Percentiles rank a stretch among this genome's conserved stretches.
phyloP scores from a whole-genome alignment of 2,329 filamentous ascomycete species.

The Aphanoascus verrucosus region DNA sequence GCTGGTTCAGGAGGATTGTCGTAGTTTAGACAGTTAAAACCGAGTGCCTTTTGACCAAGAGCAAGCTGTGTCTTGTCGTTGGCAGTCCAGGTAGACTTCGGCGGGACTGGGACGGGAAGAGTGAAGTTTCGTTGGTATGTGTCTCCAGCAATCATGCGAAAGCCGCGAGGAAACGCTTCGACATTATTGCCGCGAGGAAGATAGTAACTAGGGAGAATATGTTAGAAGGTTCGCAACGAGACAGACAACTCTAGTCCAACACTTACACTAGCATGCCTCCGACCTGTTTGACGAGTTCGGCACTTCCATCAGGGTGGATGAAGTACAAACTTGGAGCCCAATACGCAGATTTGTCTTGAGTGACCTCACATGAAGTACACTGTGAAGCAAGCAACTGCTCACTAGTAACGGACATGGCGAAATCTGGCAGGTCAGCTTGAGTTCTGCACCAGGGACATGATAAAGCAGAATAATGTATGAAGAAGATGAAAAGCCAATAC shows the following conservation, averaged over 20 bases:
- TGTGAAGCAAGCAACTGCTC: conserved; percentile 48
- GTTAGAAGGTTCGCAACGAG: background rate
- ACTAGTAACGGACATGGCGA: conserved; percentile 49
- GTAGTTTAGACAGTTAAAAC: conserved; percentile 95
- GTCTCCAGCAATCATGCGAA: conserved; percentile 74
- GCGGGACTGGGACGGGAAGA: conserved; percentile 54
- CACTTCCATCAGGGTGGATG: conserved; percentile 54
- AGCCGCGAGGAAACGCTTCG: conserved; percentile 62
- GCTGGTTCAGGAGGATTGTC: conserved; percentile 53
- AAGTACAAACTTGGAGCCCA: conserved; percentile 78
- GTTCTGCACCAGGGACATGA: background rate
- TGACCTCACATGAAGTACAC: conserved; percentile 73
- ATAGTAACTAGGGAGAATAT: conserved; percentile 57
- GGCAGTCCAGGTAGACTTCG: conserved; percentile 59
- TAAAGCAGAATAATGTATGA: background rate
- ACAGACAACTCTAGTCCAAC: conserved; percentile 4
- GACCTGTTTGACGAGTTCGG: conserved; percentile 59
- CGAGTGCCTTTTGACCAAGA: conserved; percentile 68
- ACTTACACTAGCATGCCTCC: conserved; percentile 80
- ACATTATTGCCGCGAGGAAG: conserved; percentile 58
- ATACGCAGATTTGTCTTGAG: conserved; percentile 76
- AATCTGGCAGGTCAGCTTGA: conserved; percentile 41
- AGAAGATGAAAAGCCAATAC: conserved; percentile 26
- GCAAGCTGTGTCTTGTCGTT: conserved; percentile 58
- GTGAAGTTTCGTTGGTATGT: conserved; percentile 58